Evolutionary conservation across 768 basidiomycete species (phyloP), one percentile per base, ranked within the genome.

Genomic region (Mycena indigotica): DNA sequence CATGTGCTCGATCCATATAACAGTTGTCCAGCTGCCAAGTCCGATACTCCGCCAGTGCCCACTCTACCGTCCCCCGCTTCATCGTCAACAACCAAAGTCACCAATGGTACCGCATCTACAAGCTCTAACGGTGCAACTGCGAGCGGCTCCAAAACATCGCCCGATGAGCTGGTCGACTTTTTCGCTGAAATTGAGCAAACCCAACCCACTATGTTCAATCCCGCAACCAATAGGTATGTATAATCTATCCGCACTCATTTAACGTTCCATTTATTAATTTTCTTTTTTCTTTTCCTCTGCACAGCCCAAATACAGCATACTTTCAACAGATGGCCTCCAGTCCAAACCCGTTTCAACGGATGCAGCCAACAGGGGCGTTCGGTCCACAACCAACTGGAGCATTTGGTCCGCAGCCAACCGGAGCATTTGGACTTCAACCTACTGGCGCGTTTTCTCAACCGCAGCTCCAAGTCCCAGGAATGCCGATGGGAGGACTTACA

Each of bases 131-230:
- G n/a, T n/a, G n/a, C n/a, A n/a, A n/a, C n/a, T n/a, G n/a, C n/a
- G n/a, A n/a, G n/a, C n/a, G n/a, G n/a, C n/a, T n/a, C n/a, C n/a
- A 77, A 77, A 56, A 63, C 72, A 29, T 71, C 71, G n/a, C 77
- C 71, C 59, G 84, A 83, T 55, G 80, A 79, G 28, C 76, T 87
- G 53, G 73, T 84, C 19, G 96, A 98, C 72, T 95, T 99, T 77
- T 97, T 99, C 73, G 73, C 79, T 25, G 83, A 91, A 4, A 96
- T 99, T 63, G 95, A 97, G 69, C 81, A 84, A 53, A 86, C 89
- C 55, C 88, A 91, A 67, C 80, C 85, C 8, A 78, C 83, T n/a
- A 84, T 84, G 77, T 87, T 87, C 69, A 85, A 85, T 59, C 82
- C 87, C 5, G 80, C 83, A 59, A 79, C 81, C 5, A 79, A 80